phyloP scores from a whole-genome alignment of 768 basidiomycete genomes.

The Sporobolomyces pararoseus region DNA sequence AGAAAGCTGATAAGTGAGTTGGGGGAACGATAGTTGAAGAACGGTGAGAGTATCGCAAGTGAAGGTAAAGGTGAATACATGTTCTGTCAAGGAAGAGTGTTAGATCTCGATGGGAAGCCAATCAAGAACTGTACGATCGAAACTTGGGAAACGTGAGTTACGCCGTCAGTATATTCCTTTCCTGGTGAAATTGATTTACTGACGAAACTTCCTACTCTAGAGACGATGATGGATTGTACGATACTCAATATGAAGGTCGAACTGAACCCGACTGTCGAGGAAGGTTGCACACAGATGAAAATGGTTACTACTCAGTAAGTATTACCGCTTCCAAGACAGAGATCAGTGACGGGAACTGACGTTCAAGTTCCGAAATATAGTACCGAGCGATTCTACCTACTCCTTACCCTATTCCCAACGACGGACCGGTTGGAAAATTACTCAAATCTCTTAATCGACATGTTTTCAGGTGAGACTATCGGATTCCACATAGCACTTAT shows the following conservation, averaged over 20 bases:
- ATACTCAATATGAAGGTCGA: conserved; percentile 41
- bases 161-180: not conserved
- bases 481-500: not conserved
- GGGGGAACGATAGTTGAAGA: conserved; percentile 44
- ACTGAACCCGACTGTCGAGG: conserved; percentile 42
- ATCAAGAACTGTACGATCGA: conserved; percentile 47
- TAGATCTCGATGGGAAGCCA: conserved; percentile 55
- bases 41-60: conserved; percentile 74
- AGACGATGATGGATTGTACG: conserved; percentile 28
- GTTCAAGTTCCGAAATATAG: too few relatives aligned
- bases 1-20: not conserved
- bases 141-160: conserved; percentile 53
- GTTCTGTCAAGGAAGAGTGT: conserved; percentile 69
- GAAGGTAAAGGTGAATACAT: conserved; percentile 82
- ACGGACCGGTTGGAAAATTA: conserved; percentile 48
- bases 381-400: conserved; percentile 42
- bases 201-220: not conserved
- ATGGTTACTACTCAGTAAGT: conserved; percentile 42
- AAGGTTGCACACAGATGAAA: conserved; percentile 35
- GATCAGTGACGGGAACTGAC: too few relatives aligned
- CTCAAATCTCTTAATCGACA: conserved; percentile 60
- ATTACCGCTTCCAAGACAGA: too few relatives aligned
- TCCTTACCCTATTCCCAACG: conserved; percentile 42
- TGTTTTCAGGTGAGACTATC: conserved; percentile 56
- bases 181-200: not conserved